phyloP scores from a whole-genome alignment of 1,284 basidiomycete species.

The Wolfiporia cocos region DNA sequence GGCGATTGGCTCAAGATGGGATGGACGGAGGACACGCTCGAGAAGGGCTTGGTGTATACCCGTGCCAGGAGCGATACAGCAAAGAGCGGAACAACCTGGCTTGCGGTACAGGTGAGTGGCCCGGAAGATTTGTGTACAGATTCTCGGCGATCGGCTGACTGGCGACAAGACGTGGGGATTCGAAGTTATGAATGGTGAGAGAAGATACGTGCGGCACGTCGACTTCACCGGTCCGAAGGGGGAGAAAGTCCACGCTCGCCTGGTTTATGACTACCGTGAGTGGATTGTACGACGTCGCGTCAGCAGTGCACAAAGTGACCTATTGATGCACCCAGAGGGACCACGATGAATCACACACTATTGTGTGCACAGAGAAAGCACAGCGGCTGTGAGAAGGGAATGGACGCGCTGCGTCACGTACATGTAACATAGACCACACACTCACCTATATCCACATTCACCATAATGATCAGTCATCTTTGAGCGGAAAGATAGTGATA shows the following conservation, averaged over 20 bases:
- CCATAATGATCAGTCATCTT: neutral
- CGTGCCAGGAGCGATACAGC: slow-evolving; percentile 29
- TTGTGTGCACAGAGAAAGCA: too few species aligned
- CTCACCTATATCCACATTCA: too few species aligned
- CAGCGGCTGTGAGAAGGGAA: too few species aligned
- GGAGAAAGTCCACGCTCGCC: slow-evolving; percentile 49
- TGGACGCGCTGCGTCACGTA: too few species aligned
- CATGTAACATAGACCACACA: too few species aligned
- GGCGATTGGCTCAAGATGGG: slow-evolving; percentile 29
- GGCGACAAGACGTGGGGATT: slow-evolving; percentile 62
- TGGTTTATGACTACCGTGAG: slow-evolving; percentile 66
- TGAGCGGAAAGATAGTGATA: slow-evolving; percentile 56
- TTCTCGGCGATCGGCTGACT: neutral
- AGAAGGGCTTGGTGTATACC: slow-evolving; percentile 28
- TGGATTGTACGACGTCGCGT: neutral
- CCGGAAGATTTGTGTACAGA: neutral
- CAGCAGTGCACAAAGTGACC: neutral
- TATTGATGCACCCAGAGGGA: slow-evolving; percentile 6
- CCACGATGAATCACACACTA: slow-evolving; percentile 9
- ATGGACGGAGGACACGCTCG: slow-evolving; percentile 30
- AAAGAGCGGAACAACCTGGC: slow-evolving; percentile 32
- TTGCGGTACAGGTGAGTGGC: slow-evolving; percentile 29
- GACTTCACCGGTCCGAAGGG: slow-evolving; percentile 58
- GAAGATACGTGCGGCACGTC: slow-evolving; percentile 55
- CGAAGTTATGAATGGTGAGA: slow-evolving; percentile 51